phyloP scores from a whole-genome alignment of 2,329 filamentous ascomycete species.

The Claviceps fusiformis region DNA sequence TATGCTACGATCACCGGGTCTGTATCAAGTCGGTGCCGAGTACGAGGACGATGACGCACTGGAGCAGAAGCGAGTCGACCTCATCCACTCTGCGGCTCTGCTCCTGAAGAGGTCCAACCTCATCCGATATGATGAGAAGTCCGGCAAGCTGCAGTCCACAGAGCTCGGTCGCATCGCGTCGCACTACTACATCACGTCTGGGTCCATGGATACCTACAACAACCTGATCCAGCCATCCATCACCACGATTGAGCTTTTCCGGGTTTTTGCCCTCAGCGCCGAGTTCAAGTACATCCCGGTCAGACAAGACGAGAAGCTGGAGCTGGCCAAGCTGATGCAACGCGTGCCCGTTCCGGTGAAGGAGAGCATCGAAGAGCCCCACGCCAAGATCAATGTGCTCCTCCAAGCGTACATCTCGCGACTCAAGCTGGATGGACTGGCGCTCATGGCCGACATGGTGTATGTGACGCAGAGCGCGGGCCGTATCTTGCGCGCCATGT shows the following conservation, averaged over 20 bases:
- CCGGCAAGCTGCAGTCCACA: conserved; percentile 75
- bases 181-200: conserved; percentile 96
- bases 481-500: conserved; percentile 86
- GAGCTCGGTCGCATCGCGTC: conserved; percentile 92
- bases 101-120: conserved; percentile 79
- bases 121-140: conserved; percentile 90
- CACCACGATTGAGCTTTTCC: conserved; percentile 88
- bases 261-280: conserved; percentile 87
- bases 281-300: conserved; percentile 99
- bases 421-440: conserved; percentile 83
- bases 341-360: conserved; percentile 93
- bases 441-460: conserved; percentile 95
- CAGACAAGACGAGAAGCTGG: conserved; percentile 91
- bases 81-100: conserved; percentile 84
- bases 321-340: conserved; percentile 79
- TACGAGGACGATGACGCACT: conserved; percentile 85
- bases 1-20: conserved; percentile 86
- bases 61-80: conserved; percentile 94
- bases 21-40: conserved; percentile 92
- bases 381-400: conserved; percentile 96
- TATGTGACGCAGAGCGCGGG: conserved; percentile 97
- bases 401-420: conserved; percentile 94
- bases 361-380: conserved; percentile 90
- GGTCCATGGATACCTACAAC: conserved; percentile 95
- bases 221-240: conserved; percentile 88